Conservation (phyloP, 179 eudicot genomes). For the Silene coronaria region DNA sequence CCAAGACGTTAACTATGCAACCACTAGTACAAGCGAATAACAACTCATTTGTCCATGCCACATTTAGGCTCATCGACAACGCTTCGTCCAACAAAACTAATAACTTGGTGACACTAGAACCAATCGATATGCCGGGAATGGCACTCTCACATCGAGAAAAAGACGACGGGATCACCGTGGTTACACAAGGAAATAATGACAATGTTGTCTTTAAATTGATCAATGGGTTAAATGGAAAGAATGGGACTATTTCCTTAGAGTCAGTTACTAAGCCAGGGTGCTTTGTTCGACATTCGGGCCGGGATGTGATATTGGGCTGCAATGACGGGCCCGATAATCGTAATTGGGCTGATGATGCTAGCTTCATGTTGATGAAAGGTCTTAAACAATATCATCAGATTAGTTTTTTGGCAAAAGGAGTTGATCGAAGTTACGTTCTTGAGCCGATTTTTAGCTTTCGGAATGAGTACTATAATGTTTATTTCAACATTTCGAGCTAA, state of each 20-base stretch:
- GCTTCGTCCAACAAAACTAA: constrained; percentile 26
- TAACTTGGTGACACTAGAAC: constrained; percentile 53
- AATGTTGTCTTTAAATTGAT: constrained; percentile 36
- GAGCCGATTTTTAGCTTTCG: constrained; percentile 53
- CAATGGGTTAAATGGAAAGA: constrained; percentile 47
- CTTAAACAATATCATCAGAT: constrained; percentile 52
- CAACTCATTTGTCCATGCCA: constrained; percentile 40
- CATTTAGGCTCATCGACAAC: constrained; percentile 51
- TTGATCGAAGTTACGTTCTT: constrained; percentile 50
- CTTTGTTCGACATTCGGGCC: constrained; percentile 23
- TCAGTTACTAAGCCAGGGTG: constrained; percentile 42
- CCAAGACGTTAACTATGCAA: constrained; percentile 32
- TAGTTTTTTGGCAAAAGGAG: constrained; percentile 68
- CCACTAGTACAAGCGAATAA: constrained; percentile 30
- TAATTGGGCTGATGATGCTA: constrained; percentile 35
- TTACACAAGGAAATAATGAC: constrained; percentile 7
- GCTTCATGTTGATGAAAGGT: constrained; percentile 49
- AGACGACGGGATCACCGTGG: constrained; percentile 16
- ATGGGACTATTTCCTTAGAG: constrained; percentile 45
- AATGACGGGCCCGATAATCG: constrained; percentile 18
- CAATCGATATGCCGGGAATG: constrained; percentile 61
- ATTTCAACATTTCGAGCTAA: constrained; percentile 42
- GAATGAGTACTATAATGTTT: constrained; percentile 68
- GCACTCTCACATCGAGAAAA: constrained; percentile 35
- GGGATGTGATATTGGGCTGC: constrained; percentile 42